Evolutionary conservation across 2,329 filamentous ascomycete species (phyloP).

Genomic region (Seiridium unicorne): DNA sequence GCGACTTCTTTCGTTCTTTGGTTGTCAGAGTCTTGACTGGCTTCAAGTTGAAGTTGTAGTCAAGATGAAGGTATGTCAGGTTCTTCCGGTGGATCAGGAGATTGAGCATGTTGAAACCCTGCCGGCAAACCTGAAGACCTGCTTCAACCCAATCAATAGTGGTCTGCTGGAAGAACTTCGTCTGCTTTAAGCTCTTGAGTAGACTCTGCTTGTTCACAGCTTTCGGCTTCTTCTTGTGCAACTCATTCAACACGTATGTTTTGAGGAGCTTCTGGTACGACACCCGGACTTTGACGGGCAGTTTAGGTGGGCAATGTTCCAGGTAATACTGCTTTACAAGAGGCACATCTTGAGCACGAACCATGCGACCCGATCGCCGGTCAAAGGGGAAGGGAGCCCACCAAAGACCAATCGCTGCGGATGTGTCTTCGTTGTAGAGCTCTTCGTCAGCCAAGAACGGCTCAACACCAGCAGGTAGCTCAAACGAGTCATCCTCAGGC

Average conservation of each 20-base stretch:
- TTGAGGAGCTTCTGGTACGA: slow-evolving; percentile 98
- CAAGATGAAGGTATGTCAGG: slow-evolving; percentile 93
- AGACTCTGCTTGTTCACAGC: slow-evolving; percentile 93
- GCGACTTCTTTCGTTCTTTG: slow-evolving; percentile 98
- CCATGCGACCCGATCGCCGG: slow-evolving; percentile 90
- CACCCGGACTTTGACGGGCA: slow-evolving; percentile 94
- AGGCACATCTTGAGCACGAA: slow-evolving; percentile 93
- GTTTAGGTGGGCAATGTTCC: slow-evolving; percentile 83
- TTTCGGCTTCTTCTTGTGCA: slow-evolving; percentile 95
- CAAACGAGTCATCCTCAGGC: slow-evolving; percentile 78
- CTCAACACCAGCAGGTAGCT: slow-evolving; percentile 74
- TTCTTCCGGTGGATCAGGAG: slow-evolving; percentile 98
- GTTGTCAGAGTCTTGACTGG: slow-evolving; percentile 98
- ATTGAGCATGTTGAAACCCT: slow-evolving; percentile 99
- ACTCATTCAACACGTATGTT: slow-evolving; percentile 91
- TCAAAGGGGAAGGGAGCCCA: slow-evolving; percentile 98
- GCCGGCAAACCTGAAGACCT: slow-evolving; percentile 93
- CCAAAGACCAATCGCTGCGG: slow-evolving; percentile 90
- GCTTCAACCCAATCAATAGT: slow-evolving; percentile 99
- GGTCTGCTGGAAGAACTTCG: slow-evolving; percentile 99
- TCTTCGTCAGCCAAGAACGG: slow-evolving; percentile 90
- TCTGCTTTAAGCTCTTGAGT: slow-evolving; percentile 85
- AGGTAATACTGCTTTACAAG: slow-evolving; percentile 98
- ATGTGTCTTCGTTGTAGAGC: slow-evolving; percentile 83
- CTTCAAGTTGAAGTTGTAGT: slow-evolving; percentile 99